Evolutionary conservation across 441 rosid genomes (phyloP), one percentile per base, ranked within the genome.

Genomic region (Erodium moschatum): DNA sequence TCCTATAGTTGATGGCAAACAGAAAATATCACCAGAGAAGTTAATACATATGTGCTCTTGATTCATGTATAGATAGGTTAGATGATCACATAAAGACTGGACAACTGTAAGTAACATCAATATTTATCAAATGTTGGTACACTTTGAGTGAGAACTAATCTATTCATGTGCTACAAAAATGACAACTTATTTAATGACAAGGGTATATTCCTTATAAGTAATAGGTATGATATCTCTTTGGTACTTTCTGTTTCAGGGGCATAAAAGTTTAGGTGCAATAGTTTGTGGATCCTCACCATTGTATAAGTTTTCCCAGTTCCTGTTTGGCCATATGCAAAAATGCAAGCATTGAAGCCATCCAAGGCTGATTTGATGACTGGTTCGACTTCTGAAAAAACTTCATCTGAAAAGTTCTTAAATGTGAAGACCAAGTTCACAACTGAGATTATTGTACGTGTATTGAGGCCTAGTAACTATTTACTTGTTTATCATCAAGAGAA

Each of bases 341-440:
- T 84, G 77, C 97, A 87, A 50, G 92, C 97, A 70, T 90, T 90
- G 79, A 85, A 89, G 29, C 97, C 97, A 73, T 90, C 95, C 4
- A 90, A 62, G 68, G 83, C 92, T 1, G 95, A 89, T 72, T 86
- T 89, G 69, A 87, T 80, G 29, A 90, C 75, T 6, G 97, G 92
- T 74, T 87, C 90, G 10, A 88, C 86, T 74, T 90, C 89, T n/a
- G 85, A 79, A 73, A 87, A 88, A 65, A 90, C 87, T 67, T 81
- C 87, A 81, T 83, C 97, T 90, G 81, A 75, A 81, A 72, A 70
- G 12, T 64, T 72, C 70, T 46, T 73, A 58, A 24, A 4, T 7
- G 52, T 67, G 62, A 67, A 63, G 8, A 20, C 29, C 63, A 58
- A 18, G 11, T 20, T 16, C 29, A 19, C 12, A 8, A 6, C 62